A percentile compares a stretch with the other conserved stretches of the same genome.
These are phyloP conservation scores for Pseudogymnoascus sp. DNA, from an alignment of 2,329 filamentous ascomycete genomes.

Conservation along the genomic window DNA sequence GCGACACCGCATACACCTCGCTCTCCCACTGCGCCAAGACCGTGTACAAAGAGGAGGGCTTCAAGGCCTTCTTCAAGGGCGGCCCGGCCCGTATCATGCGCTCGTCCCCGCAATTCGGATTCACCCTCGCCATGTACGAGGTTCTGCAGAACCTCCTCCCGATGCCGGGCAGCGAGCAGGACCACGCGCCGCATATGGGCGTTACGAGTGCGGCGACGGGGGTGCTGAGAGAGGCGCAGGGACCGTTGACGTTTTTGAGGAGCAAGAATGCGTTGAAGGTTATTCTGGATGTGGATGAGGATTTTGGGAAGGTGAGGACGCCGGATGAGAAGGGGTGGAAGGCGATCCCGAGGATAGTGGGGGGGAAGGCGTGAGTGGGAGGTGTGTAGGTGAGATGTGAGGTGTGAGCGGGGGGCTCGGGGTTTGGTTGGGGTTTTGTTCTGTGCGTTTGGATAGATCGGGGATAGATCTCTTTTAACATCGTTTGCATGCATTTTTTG, in stretches of 20 bases:
- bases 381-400: background rate
- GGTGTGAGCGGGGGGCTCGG: background rate
- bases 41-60: slow-evolving; percentile 83
- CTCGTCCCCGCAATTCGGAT: slow-evolving; percentile 94
- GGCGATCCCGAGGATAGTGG: slow-evolving; percentile 23
- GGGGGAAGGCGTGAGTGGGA: slow-evolving; percentile 16
- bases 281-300: slow-evolving; percentile 86
- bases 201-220: slow-evolving; percentile 57
- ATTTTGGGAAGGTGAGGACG: slow-evolving; percentile 58
- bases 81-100: slow-evolving; percentile 90
- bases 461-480: slow-evolving; percentile 8
- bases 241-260: slow-evolving; percentile 49
- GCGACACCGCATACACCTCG: slow-evolving; percentile 79
- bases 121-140: slow-evolving; percentile 93
- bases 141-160: slow-evolving; percentile 76
- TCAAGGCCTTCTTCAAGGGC: slow-evolving; percentile 97
- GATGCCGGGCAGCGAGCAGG: slow-evolving; percentile 58
- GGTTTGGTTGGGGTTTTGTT: background rate
- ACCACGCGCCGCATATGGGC: slow-evolving; percentile 45
- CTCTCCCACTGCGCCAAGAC: slow-evolving; percentile 78
- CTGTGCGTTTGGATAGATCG: background rate
- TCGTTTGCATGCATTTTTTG: slow-evolving; percentile 5
- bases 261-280: slow-evolving; percentile 92
- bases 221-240: slow-evolving; percentile 29
- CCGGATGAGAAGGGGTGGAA: slow-evolving; percentile 25